Evolutionary conservation across 2,329 filamentous ascomycete genomes (phyloP).

Genomic region (Fusarium begoniae): DNA sequence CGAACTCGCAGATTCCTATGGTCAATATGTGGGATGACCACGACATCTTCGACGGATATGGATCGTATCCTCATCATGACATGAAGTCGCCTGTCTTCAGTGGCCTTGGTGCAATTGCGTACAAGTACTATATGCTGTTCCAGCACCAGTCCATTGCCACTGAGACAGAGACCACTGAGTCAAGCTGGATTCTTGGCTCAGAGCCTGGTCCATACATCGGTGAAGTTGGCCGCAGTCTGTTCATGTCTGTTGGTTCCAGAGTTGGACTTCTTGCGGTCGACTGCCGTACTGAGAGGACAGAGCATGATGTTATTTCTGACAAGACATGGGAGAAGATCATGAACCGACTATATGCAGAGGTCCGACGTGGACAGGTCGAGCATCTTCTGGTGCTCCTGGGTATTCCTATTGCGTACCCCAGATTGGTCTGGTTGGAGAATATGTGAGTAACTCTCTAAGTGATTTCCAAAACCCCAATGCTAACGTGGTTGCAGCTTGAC

Average conservation of each 20-base stretch:
- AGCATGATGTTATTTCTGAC: constrained; percentile 80
- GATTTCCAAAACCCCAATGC: constrained; percentile 13
- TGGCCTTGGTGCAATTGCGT: constrained; percentile 88
- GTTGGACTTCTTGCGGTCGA: constrained; percentile 88
- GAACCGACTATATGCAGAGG: constrained; percentile 83
- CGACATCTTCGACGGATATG: constrained; percentile 90
- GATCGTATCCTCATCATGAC: constrained; percentile 90
- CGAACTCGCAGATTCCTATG: constrained; percentile 95
- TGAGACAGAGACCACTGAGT: constrained; percentile 84
- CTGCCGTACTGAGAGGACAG: constrained; percentile 88
- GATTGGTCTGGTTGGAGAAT: constrained; percentile 76
- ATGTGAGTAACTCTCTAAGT: constrained; percentile 59
- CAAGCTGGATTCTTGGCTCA: constrained; percentile 87
- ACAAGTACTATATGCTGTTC: constrained; percentile 99
- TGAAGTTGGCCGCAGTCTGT: constrained; percentile 84
- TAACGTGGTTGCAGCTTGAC: constrained; percentile 69
- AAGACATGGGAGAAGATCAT: constrained; percentile 88
- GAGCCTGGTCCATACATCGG: constrained; percentile 89
- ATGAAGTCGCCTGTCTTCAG: constrained; percentile 92
- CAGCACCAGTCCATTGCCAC: constrained; percentile 89
- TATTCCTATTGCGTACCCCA: constrained; percentile 83
- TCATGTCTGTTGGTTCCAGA: constrained; percentile 82
- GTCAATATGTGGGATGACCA: constrained; percentile 98
- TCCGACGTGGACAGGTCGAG: constrained; percentile 84
- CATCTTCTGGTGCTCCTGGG: constrained; percentile 90